A percentile compares a stretch with the other conserved stretches of the same genome.
phyloP scores from a whole-genome alignment of 345 rosid species.

The Physaria fendleri region DNA sequence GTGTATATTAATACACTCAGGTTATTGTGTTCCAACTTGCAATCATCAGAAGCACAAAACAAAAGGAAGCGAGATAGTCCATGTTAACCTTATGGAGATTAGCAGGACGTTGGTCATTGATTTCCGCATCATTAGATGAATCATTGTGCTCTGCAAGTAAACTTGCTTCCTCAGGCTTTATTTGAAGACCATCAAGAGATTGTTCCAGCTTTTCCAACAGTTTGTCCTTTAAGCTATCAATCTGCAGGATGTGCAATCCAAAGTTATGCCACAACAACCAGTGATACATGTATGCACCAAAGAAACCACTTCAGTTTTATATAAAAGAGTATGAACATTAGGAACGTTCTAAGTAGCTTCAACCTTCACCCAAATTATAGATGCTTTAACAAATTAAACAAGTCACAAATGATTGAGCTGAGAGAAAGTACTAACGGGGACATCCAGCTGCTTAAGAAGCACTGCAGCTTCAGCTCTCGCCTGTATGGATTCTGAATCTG shows the following conservation, averaged over 20 bases:
- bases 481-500: slow-evolving; percentile 90
- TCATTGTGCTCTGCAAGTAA: slow-evolving; percentile 35
- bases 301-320: neutral
- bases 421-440: slow-evolving; percentile 64
- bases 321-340: neutral
- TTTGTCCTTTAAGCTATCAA: slow-evolving; percentile 74
- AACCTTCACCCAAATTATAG: neutral
- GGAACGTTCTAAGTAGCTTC: slow-evolving; percentile 7
- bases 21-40: neutral
- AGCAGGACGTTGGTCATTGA: slow-evolving; percentile 30
- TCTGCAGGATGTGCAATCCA: slow-evolving; percentile 41
- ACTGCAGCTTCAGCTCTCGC: slow-evolving; percentile 97
- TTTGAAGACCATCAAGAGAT: slow-evolving; percentile 67
- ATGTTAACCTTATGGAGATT: slow-evolving; percentile 54
- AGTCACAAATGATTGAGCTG: slow-evolving; percentile 2
- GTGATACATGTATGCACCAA: neutral
- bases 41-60: slow-evolving; percentile 4
- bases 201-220: slow-evolving; percentile 89
- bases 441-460: slow-evolving; percentile 88
- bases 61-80: slow-evolving; percentile 5
- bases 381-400: slow-evolving; percentile 1
- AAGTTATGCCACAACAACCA: slow-evolving; percentile 8
- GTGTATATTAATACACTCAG: slow-evolving; percentile 7
- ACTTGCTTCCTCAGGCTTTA: slow-evolving; percentile 44
- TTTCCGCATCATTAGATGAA: slow-evolving; percentile 35